Conservation (phyloP, 257 asterid species). For the Ophiorrhiza pumila region DNA sequence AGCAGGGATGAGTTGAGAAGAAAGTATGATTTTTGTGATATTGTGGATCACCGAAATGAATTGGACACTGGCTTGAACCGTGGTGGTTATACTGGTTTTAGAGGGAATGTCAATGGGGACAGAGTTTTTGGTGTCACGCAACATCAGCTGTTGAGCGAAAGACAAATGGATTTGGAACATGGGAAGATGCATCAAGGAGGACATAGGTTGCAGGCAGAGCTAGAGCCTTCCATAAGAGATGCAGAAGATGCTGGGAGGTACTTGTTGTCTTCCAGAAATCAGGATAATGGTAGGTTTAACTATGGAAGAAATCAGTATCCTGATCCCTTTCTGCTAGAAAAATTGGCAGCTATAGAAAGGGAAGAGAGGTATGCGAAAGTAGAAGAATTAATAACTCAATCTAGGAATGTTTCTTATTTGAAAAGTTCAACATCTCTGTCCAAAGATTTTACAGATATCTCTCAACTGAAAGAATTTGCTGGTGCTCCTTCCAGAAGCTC, state of each 20-base stretch:
- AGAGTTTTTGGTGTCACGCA: neutral
- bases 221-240: neutral
- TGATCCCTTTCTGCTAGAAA: slow-evolving; percentile 20
- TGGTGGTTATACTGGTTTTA: neutral
- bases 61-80: slow-evolving; percentile 1
- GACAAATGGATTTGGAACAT: neutral
- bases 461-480: slow-evolving; percentile 19
- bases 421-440: slow-evolving; percentile 14
- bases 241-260: slow-evolving; percentile 3
- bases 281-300: neutral
- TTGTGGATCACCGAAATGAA: slow-evolving; percentile 2
- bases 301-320: slow-evolving; percentile 17
- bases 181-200: neutral
- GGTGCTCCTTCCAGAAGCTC: slow-evolving; percentile 16
- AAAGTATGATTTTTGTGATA: neutral
- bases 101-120: slow-evolving; percentile 6
- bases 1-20: slow-evolving; percentile 6
- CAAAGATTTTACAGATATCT: slow-evolving; percentile 5
- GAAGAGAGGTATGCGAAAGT: slow-evolving; percentile 15
- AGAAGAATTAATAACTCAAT: slow-evolving; percentile 15
- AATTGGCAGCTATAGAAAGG: slow-evolving; percentile 17
- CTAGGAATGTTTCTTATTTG: slow-evolving; percentile 12
- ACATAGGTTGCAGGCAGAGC: neutral
- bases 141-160: neutral
- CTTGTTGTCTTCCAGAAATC: neutral